Evolutionary conservation across 2,329 filamentous ascomycete genomes (phyloP), one percentile per base, ranked within the genome.

Genomic region (Pseudogymnoascus sp.): DNA sequence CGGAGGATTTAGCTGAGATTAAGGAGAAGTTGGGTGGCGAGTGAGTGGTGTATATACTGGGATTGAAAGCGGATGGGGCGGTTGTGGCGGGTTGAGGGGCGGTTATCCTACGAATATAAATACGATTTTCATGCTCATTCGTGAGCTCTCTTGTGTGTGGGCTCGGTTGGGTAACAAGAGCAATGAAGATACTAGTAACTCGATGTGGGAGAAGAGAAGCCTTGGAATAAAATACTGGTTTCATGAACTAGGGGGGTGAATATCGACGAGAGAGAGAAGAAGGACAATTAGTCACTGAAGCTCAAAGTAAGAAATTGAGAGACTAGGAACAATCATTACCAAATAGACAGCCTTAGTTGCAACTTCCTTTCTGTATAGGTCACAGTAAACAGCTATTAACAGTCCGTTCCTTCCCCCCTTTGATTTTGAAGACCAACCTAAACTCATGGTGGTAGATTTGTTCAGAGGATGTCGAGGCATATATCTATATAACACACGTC

Each of bases 1-100:
- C 84, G 3, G 91, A 96, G 63, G 93, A 97, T 63, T 74, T 97
- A 69, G 86, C 90, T 68, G 87, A 88, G n/a, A 86, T 97, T 67
- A 90, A 93, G 64, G 79, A 83, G 68, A 88, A 85, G 77, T 76
- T 89, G 69, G 77, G 69, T 15, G 68, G 61, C 1, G 65, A 62
- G 38, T 65, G 38, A 57, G 28, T 8, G 4, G 6, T 28, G 40
- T 23, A 26, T n/a, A 40, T 28, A 42, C 19, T 23, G 21, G 7
- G 2, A 17, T 40, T 11, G 21, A 11, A 59, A 9, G 47, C 1
- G 40, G 42, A 7, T 47, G 4, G 19, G 6, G 11, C 4, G 40
- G 40, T 44, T 17, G 21, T 44, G 4, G 47, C 3, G 19, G 10
- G 4, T 4, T 17, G 10, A 7, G 17, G 5, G 44, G 44, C 7